Percentiles rank a stretch among this genome's conserved stretches.
phyloP scores from a whole-genome alignment of 1,139 yeast species.

The Wickerhamomyces sp. region DNA sequence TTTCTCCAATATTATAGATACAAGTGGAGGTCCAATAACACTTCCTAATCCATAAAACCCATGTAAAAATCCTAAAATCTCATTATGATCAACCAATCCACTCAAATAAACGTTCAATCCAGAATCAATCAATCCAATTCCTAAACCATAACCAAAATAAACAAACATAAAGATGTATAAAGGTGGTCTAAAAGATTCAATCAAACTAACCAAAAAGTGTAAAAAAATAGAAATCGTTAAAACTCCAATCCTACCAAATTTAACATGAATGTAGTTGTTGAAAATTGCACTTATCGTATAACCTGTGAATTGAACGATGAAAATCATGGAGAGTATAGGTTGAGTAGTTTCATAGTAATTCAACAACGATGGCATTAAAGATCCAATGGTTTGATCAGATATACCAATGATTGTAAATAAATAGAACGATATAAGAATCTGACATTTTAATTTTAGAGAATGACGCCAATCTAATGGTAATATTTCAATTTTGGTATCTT shows the following conservation, averaged over 20 bases:
- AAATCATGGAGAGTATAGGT: conserved; percentile 27
- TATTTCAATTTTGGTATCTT: conserved; percentile 28
- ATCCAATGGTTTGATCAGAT: conserved; percentile 55
- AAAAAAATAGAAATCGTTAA: conserved; percentile 13
- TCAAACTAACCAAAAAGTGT: background rate
- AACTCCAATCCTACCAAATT: conserved; percentile 26
- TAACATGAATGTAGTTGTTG: conserved; percentile 23
- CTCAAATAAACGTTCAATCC: conserved; percentile 58
- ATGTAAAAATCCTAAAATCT: conserved; percentile 60
- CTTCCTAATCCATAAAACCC: conserved; percentile 69
- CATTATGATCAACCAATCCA: conserved; percentile 50
- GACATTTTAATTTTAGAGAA: conserved; percentile 33
- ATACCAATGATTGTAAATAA: conserved; percentile 45
- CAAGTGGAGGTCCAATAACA: conserved; percentile 56
- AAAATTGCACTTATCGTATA: conserved; percentile 29
- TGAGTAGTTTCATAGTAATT: conserved; percentile 41
- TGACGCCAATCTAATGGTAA: conserved; percentile 39
- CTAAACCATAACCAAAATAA: conserved; percentile 46
- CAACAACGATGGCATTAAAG: conserved; percentile 47
- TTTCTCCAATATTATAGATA: conserved; percentile 41
- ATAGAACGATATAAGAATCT: conserved; percentile 35
- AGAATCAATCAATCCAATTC: conserved; percentile 59
- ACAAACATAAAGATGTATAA: conserved; percentile 32
- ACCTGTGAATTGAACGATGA: conserved; percentile 31
- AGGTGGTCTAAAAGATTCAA: conserved; percentile 28